Evolutionary conservation across 148 eudicot genomes (phyloP).

Genomic region (Agrostemma githago): DNA sequence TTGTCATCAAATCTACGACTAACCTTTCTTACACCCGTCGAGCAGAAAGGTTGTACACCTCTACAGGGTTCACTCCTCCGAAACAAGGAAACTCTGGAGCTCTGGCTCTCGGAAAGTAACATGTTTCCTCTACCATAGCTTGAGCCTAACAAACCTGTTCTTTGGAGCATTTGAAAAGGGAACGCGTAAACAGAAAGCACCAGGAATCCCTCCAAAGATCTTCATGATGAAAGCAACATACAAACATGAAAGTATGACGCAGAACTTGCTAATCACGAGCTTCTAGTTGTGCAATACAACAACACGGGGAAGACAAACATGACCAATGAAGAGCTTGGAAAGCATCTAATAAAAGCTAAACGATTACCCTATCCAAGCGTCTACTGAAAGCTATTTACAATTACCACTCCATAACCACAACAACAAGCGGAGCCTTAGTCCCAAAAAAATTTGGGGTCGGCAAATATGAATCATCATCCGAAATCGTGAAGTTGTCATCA

Average conservation of each 20-base stretch:
- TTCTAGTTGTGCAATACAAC: background rate
- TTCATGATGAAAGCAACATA: background rate
- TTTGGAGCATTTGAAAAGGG: background rate
- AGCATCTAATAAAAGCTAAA: background rate
- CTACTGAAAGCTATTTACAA: too few relatives aligned
- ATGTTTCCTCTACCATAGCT: constrained; percentile 16
- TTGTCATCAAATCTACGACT: background rate
- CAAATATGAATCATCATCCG: too few relatives aligned
- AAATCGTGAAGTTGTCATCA: too few relatives aligned
- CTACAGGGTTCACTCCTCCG: background rate
- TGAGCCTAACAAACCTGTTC: constrained; percentile 18
- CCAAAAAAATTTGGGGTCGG: too few relatives aligned
- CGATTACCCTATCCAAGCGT: background rate
- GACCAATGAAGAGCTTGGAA: background rate
- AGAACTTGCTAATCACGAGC: background rate
- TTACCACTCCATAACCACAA: too few relatives aligned
- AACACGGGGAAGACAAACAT: background rate
- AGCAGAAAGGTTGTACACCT: background rate
- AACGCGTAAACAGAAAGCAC: constrained; percentile 2
- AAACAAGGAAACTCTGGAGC: constrained; percentile 21
- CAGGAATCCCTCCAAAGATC: background rate
- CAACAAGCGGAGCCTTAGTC: too few relatives aligned
- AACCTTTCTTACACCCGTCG: constrained; percentile 18
- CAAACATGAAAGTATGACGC: background rate
- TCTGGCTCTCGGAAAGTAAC: constrained; percentile 17